These are phyloP conservation scores for Vitis amurensis DNA, from an alignment of 164 flowering plant genomes.

Conservation along the genomic window DNA sequence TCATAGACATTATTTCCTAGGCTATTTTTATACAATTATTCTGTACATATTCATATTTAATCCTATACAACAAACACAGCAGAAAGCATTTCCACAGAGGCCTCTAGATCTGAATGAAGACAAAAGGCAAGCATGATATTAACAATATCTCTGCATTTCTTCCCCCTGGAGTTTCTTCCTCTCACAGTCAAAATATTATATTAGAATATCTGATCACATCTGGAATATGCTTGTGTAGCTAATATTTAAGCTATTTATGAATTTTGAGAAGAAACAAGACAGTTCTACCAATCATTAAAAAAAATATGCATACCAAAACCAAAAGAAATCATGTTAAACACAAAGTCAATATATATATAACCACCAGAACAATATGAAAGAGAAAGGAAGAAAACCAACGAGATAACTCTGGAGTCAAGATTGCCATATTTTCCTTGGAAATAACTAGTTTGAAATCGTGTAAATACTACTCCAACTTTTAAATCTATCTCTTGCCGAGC, in stretches of 20 bases:
- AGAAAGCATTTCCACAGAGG: no score
- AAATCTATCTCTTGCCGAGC: conserved; percentile 98
- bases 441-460: conserved; percentile 88
- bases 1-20: no score
- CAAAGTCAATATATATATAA: not conserved
- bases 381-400: conserved; percentile 53
- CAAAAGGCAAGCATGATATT: no score
- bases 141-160: not conserved
- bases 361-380: not conserved
- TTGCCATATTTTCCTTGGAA: conserved; percentile 98
- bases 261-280: not conserved
- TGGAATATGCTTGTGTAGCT: not conserved
- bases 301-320: not conserved
- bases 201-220: not conserved
- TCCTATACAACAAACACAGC: no score
- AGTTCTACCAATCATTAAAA: not conserved
- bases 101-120: no score
- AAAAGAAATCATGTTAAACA: not conserved
- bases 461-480: conserved; percentile 99
- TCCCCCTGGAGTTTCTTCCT: not conserved
- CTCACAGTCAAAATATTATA: not conserved
- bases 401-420: conserved; percentile 90
- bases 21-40: no score
- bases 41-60: no score
- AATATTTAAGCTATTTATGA: not conserved